Percentiles rank a stretch among this genome's conserved stretches.
These are phyloP conservation scores for Coemansia interrupta DNA, from an alignment of 192 early-diverging fungal genomes.

Conservation along the genomic window DNA sequence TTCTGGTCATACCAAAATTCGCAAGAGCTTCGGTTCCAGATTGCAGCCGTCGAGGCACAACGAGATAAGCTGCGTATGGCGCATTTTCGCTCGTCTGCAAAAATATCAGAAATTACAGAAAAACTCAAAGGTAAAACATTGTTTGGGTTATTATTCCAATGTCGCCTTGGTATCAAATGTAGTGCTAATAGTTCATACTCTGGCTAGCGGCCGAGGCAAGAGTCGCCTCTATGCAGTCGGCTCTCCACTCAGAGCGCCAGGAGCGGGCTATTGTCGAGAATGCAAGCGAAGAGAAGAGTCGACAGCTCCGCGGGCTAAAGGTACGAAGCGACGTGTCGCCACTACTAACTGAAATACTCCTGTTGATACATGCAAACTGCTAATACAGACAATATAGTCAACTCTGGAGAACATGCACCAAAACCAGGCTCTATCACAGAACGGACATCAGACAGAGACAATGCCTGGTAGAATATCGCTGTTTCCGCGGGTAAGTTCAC, in stretches of 20 bases:
- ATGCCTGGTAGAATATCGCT: slow-evolving; percentile 4
- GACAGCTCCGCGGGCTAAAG: slow-evolving; percentile 57
- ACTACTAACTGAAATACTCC: not conserved
- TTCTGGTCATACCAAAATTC: slow-evolving; percentile 68
- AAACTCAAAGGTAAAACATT: slow-evolving; percentile 29
- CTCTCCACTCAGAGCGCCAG: slow-evolving; percentile 25
- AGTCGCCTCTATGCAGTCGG: slow-evolving; percentile 12
- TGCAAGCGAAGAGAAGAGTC: slow-evolving; percentile 48
- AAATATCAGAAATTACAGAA: slow-evolving; percentile 8
- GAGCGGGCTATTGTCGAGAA: slow-evolving; percentile 20
- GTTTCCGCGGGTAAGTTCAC: slow-evolving; percentile 13
- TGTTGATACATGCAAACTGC: not conserved
- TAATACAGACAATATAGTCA: not conserved
- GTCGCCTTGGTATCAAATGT: not conserved
- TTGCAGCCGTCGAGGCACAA: slow-evolving; percentile 26
- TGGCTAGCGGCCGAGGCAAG: slow-evolving; percentile 22
- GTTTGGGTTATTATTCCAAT: too few species aligned
- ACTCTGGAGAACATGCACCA: slow-evolving; percentile 32
- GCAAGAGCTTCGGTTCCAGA: slow-evolving; percentile 55
- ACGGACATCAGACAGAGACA: not conserved
- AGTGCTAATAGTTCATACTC: not conserved
- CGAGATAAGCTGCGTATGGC: slow-evolving; percentile 31
- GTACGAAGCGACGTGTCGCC: slow-evolving; percentile 6
- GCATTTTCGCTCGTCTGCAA: slow-evolving; percentile 26
- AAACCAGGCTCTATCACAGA: slow-evolving; percentile 12